phyloP scores from a whole-genome alignment of 164 flowering plant species.

The Magnolia officinalis region DNA sequence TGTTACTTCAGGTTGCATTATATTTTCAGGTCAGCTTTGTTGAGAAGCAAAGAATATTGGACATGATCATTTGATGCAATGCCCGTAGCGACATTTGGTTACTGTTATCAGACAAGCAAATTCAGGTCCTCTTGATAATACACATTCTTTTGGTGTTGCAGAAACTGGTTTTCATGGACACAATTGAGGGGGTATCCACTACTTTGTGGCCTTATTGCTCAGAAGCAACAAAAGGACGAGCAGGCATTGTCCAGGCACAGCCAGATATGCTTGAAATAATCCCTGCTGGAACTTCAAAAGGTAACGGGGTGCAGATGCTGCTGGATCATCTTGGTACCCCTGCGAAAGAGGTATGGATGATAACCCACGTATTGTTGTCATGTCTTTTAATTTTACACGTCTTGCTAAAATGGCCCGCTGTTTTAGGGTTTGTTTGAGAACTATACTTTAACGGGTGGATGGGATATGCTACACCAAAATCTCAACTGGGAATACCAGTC shows the following conservation, averaged over 20 bases:
- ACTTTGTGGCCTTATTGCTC: slow-evolving; percentile 84
- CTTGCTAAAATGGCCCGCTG: not conserved
- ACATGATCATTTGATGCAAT: not conserved
- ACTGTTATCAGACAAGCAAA: not conserved
- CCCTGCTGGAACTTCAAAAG: slow-evolving; percentile 80
- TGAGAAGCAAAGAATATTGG: not conserved
- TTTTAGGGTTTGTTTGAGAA: not conserved
- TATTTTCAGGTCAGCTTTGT: not conserved
- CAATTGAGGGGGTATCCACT: slow-evolving; percentile 55
- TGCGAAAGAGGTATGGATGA: slow-evolving; percentile 57
- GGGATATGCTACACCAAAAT: too few relatives aligned
- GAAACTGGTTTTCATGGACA: slow-evolving; percentile 83
- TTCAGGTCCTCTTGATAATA: not conserved
- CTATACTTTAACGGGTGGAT: too few relatives aligned
- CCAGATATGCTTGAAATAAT: slow-evolving; percentile 91
- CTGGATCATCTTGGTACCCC: slow-evolving; percentile 78
- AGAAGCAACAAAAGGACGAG: slow-evolving; percentile 65
- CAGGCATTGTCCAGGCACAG: slow-evolving; percentile 76
- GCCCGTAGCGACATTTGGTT: not conserved
- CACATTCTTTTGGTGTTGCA: slow-evolving; percentile 28
- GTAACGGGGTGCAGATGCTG: slow-evolving; percentile 74
- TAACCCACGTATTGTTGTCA: not conserved
- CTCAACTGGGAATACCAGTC: too few relatives aligned
- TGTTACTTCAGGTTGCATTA: too few relatives aligned
- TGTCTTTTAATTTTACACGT: not conserved